phyloP scores from a whole-genome alignment of 2,329 filamentous ascomycete species.

The Cryoendolithus antarcticus region DNA sequence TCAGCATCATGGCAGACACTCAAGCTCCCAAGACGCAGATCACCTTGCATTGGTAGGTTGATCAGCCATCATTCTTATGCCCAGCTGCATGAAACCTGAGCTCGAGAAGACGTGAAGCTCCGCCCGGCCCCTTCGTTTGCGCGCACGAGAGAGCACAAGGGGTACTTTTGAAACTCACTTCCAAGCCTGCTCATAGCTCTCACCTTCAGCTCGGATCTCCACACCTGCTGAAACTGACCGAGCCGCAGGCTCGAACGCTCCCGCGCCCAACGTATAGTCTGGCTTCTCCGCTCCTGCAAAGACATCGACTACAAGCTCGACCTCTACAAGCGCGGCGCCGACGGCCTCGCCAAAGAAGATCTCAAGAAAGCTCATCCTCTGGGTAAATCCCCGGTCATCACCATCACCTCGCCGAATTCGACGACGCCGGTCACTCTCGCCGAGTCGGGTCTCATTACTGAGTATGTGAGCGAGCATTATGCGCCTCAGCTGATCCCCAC shows the following conservation, averaged over 20 bases:
- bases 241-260: slow-evolving; percentile 63
- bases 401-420: slow-evolving; percentile 40
- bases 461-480: slow-evolving; percentile 67
- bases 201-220: no score
- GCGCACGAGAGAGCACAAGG: no score
- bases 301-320: slow-evolving; percentile 63
- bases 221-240: no score
- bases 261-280: slow-evolving; percentile 69
- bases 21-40: no score
- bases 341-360: slow-evolving; percentile 60
- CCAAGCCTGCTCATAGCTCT: no score
- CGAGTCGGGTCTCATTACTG: slow-evolving; percentile 68
- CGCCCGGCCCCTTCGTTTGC: no score
- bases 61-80: no score
- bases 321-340: slow-evolving; percentile 56
- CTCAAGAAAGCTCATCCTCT: slow-evolving; percentile 70
- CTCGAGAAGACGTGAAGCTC: no score
- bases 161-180: no score
- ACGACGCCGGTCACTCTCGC: slow-evolving; percentile 51
- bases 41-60: no score
- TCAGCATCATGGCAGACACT: no score
- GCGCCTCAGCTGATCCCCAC: slow-evolving; percentile 39
- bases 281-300: slow-evolving; percentile 73
- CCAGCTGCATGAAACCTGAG: no score
- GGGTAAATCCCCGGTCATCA: slow-evolving; percentile 74